Base-by-base conservation (phyloP, 352 stramenopile genomes). In the Detonula confervacea region DNA sequence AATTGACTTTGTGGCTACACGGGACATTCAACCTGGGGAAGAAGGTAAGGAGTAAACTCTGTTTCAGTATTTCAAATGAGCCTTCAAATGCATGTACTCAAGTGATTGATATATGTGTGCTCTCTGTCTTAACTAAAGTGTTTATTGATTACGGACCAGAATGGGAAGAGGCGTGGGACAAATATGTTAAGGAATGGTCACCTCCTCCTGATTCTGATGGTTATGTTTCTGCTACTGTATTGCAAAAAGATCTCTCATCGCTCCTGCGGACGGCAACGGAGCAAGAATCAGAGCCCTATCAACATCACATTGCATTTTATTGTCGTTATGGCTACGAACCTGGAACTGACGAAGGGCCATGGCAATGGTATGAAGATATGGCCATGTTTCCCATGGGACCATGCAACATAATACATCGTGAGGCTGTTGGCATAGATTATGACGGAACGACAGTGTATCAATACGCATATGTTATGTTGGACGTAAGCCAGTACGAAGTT, bases 1-100 rank as follows among this genome's bases (percentile, higher is more conserved):
- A 9, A 80, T 93, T 57, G 85, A 93, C 35, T 93, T 91, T 62
- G 80, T 93, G 4, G 87, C 88, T 22, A 73, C 85, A n/a, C 67
- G 78, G 30, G 77, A 93, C 65, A 92, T 93, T 74, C 52, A 84
- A 37, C 61, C 88, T 55, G 88, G 86, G 0, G 86, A 93, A 70
- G 88, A 93, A 73, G 47, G 47, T 56, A 56, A 1, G 47, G n/a
- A n/a, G n/a, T n/a, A n/a, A n/a, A n/a, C n/a, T n/a, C n/a, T n/a
- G n/a, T n/a, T n/a, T n/a, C n/a, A n/a, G n/a, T n/a, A n/a, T n/a
- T n/a, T n/a, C n/a, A n/a, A n/a, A n/a, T 24, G 25, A 24, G 20
- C 6, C 20, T 14, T 33, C n/a, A n/a, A n/a, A n/a, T n/a, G n/a
- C n/a, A n/a, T 30, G 1, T 56, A n/a, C 20, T 33, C 5, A 42